These are phyloP conservation scores for Cladophialophora carrionii DNA, from an alignment of 2,329 filamentous ascomycete species.

Conservation along the genomic window DNA sequence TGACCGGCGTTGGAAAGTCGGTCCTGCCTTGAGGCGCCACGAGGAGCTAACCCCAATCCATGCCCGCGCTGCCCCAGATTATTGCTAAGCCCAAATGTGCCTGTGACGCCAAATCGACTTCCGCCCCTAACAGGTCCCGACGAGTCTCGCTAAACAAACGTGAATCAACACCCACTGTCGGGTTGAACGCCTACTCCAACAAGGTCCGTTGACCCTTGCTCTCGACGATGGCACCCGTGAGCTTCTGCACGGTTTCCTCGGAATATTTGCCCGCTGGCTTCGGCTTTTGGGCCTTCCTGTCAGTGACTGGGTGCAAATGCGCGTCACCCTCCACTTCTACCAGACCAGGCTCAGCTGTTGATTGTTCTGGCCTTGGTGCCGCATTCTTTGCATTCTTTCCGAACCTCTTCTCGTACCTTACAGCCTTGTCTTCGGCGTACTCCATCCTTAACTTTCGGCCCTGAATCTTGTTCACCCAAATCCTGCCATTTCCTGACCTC, in stretches of 20 bases:
- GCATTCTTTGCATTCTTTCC: constrained; percentile 67
- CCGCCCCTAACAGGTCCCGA: constrained; percentile 1
- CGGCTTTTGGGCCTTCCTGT: constrained; percentile 1
- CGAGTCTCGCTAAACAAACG: neutral
- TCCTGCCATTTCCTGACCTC: constrained; percentile 64
- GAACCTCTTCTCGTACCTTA: constrained; percentile 91
- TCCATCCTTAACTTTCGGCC: constrained; percentile 84
- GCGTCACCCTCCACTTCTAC: constrained; percentile 8
- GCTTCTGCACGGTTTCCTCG: constrained; percentile 61
- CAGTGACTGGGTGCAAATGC: constrained; percentile 9
- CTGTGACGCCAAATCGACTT: constrained; percentile 2
- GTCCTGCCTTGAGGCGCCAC: constrained; percentile 3
- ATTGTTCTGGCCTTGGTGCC: constrained; percentile 39
- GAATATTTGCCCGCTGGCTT: constrained; percentile 52
- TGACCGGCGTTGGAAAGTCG: constrained; percentile 14
- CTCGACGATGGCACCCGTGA: constrained; percentile 79
- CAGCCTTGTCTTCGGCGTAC: constrained; percentile 87
- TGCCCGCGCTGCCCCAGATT: constrained; percentile 15
- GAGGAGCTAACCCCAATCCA: constrained; percentile 2
- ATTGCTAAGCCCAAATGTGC: constrained; percentile 11
- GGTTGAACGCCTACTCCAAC: constrained; percentile 61
- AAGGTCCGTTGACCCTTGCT: constrained; percentile 77
- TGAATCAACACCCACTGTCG: constrained; percentile 1
- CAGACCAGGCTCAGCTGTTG: constrained; percentile 47
- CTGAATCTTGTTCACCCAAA: constrained; percentile 83